Percentiles rank a stretch among this genome's conserved stretches.
phyloP scores from a whole-genome alignment of 2,329 filamentous ascomycete genomes.

The Ophiosphaerella korrae region DNA sequence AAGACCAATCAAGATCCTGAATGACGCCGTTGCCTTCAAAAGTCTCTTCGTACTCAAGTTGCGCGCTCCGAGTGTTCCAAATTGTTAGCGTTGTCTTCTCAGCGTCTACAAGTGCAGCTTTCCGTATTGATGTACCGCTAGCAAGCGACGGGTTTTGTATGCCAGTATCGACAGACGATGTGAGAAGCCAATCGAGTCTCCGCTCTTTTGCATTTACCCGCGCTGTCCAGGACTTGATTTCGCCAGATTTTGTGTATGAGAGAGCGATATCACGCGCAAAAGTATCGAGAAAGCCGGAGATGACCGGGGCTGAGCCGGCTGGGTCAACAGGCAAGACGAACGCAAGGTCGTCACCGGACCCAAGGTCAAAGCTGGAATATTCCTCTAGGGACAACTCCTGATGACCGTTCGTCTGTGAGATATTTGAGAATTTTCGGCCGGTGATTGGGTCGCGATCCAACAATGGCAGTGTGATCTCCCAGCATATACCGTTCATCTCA shows the following conservation, averaged over 20 bases:
- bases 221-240: slow-evolving; percentile 84
- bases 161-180: slow-evolving; percentile 79
- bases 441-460: slow-evolving; percentile 34
- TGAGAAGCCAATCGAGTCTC: slow-evolving; percentile 79
- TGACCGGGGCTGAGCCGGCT: slow-evolving; percentile 72
- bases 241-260: slow-evolving; percentile 76
- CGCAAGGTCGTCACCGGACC: slow-evolving; percentile 57
- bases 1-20: slow-evolving; percentile 90
- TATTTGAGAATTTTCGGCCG: slow-evolving; percentile 32
- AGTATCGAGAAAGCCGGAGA: slow-evolving; percentile 80
- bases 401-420: slow-evolving; percentile 33
- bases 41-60: slow-evolving; percentile 79
- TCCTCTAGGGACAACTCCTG: slow-evolving; percentile 60
- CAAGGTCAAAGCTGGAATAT: slow-evolving; percentile 74
- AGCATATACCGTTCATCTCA: slow-evolving; percentile 77
- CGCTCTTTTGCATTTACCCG: slow-evolving; percentile 66
- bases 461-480: slow-evolving; percentile 72
- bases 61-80: slow-evolving; percentile 83
- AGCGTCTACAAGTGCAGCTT: slow-evolving; percentile 80
- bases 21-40: slow-evolving; percentile 77
- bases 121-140: slow-evolving; percentile 84
- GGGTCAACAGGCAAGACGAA: slow-evolving; percentile 83
- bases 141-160: slow-evolving; percentile 74
- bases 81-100: slow-evolving; percentile 78
- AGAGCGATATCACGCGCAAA: slow-evolving; percentile 87